phyloP scores from a whole-genome alignment of 1,284 basidiomycete species.

The Ganoderma sinense region DNA sequence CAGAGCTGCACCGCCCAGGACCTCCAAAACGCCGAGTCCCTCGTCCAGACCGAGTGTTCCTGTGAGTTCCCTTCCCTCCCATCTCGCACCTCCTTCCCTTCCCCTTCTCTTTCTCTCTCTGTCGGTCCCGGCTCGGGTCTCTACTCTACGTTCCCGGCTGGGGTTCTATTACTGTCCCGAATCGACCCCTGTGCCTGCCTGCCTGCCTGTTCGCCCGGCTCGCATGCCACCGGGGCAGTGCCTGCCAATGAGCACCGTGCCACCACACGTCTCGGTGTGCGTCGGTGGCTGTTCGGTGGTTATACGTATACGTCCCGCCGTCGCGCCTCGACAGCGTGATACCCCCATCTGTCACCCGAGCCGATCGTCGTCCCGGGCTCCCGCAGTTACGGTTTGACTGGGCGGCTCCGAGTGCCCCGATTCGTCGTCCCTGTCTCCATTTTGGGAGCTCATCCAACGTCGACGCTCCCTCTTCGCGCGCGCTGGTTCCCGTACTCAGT shows the following conservation, averaged over 20 bases:
- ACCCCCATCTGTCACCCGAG: not conserved
- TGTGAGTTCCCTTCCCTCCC: not conserved
- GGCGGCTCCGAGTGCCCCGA: no score
- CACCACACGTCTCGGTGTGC: not conserved
- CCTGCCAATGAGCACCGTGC: no score
- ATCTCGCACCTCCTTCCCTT: not conserved
- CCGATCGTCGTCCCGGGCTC: not conserved
- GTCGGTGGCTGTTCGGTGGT: slow-evolving; percentile 4
- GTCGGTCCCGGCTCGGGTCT: not conserved
- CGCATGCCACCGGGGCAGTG: no score
- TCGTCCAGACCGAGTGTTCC: slow-evolving; percentile 6
- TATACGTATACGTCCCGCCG: not conserved
- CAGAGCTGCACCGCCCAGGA: slow-evolving; percentile 8
- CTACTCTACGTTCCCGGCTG: not conserved
- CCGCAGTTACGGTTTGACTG: not conserved
- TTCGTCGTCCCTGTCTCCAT: not conserved
- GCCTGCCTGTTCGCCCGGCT: no score
- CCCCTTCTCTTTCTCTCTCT: not conserved
- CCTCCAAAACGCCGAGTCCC: slow-evolving; percentile 6
- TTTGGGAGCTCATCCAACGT: not conserved
- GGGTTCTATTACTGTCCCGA: no score
- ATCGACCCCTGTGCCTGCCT: not conserved
- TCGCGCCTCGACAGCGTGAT: not conserved
- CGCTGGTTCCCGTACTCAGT: not conserved
- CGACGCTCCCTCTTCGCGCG: not conserved